Base-by-base conservation (phyloP, 83 land plant genomes). In the Larix sibirica region DNA sequence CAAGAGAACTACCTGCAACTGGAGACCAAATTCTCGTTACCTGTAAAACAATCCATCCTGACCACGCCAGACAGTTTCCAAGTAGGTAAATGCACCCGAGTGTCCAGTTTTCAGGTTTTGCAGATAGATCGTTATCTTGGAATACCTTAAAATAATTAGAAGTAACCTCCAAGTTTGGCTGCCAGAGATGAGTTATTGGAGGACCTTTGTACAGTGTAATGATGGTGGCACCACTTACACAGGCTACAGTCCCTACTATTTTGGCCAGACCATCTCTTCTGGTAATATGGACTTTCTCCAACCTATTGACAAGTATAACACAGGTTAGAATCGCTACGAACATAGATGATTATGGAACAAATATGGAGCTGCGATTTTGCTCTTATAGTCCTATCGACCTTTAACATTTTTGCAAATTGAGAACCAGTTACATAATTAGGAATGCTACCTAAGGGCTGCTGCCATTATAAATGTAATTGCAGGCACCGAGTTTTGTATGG, bases 41-140 rank as follows among this genome's bases (percentile, higher is more conserved):
- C 95, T 92, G 95, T 62, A 92, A 78, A 14, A 93, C 93, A 83
- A 93, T 87, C 95, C 95, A 93, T 42, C 81, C 88, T 81, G 93
- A 90, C 91, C 93, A 93, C n/a, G 93, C 89, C 63, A 90, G n/a
- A 83, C 95, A 93, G 62, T 90, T 90, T 6, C 91, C 95, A 77
- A 93, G 79, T 16, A 90, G 83, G 83, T 77, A 91, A 23, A 90
- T 80, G 69, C 93, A 91, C 13, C 95, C 95, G 50, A 88, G 73
- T 2, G 89, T 90, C 93, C 93, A 90, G 88, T 89, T 88, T 24
- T 84, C 84, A 12, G 81, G 59, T 63, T 83, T 83, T 74, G 58
- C 50, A 62, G 85, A 81, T 7, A 81, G 84, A 31, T 12, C 24
- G 23, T 64, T n/a, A 68, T 9, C 77, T 54, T 60, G 78, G 62